Evolutionary conservation across 1,284 basidiomycete species (phyloP).

Genomic region (Anthracocystis setariae): DNA sequence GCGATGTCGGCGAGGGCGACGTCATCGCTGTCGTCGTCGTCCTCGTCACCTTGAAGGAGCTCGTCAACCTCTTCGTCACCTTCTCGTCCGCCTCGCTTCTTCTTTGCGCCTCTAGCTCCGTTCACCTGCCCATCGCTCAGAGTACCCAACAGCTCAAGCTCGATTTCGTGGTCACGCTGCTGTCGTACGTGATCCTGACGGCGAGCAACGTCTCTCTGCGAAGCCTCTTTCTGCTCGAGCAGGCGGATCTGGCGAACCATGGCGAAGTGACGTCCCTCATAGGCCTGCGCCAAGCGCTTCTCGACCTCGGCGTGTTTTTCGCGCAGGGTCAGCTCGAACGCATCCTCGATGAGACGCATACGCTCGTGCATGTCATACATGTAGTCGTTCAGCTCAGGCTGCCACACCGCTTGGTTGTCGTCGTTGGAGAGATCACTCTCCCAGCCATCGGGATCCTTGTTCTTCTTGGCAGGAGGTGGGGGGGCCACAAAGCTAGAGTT

Average conservation of each 20-base stretch:
- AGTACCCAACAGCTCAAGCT: conserved; percentile 62
- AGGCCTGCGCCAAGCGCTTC: conserved; percentile 51
- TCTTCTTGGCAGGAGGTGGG: conserved; percentile 46
- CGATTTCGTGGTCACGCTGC: conserved; percentile 59
- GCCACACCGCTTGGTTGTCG: conserved; percentile 59
- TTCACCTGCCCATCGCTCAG: conserved; percentile 42
- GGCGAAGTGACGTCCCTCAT: conserved; percentile 56
- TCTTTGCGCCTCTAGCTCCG: conserved; percentile 9
- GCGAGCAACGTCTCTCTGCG: conserved; percentile 31
- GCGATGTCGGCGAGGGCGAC: conserved; percentile 44
- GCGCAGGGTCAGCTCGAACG: conserved; percentile 26
- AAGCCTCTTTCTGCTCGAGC: conserved; percentile 44
- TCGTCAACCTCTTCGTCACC: conserved; percentile 43
- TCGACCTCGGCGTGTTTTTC: conserved; percentile 49
- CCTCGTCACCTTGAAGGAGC: conserved; percentile 40
- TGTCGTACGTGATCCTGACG: conserved; percentile 47
- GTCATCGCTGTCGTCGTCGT: conserved; percentile 40
- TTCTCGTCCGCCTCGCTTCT: conserved; percentile 14
- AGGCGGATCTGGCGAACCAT: conserved; percentile 46
- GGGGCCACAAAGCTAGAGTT: conserved; percentile 44
- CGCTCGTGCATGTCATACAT: conserved; percentile 44
- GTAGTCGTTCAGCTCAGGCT: conserved; percentile 57
- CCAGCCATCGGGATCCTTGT: conserved; percentile 53
- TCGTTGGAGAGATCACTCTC: conserved; percentile 63
- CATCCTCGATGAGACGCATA: conserved; percentile 47